phyloP scores from a whole-genome alignment of 148 eudicot species.

The Silene conica region DNA sequence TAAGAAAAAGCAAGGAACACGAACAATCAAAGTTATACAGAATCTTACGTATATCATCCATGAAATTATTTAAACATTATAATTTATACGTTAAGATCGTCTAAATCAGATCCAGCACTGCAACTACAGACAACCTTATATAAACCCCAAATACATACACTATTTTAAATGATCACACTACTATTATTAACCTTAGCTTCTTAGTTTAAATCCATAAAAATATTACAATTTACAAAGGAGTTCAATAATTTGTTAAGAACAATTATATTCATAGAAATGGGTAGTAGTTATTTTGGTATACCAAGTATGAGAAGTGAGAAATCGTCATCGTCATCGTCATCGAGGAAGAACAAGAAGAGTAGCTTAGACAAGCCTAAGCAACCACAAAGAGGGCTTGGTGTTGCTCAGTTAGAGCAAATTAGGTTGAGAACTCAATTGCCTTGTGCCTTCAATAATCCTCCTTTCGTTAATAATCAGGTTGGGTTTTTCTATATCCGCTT shows the following conservation, averaged over 20 bases:
- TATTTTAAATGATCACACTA: background rate
- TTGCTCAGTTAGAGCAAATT: conserved; percentile 80
- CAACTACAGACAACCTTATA: background rate
- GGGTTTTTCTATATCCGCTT: too few relatives aligned
- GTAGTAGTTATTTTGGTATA: conserved; percentile 43
- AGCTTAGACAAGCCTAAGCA: conserved; percentile 57
- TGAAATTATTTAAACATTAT: background rate
- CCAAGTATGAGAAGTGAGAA: conserved; percentile 41
- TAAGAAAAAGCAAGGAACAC: background rate
- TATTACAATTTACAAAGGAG: background rate
- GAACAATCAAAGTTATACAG: background rate
- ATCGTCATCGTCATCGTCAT: conserved; percentile 34
- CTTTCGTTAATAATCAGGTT: conserved; percentile 13
- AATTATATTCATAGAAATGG: conserved; percentile 32
- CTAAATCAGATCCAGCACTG: background rate
- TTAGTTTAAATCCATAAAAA: background rate
- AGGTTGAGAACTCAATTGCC: conserved; percentile 56
- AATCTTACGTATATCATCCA: background rate
- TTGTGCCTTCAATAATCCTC: conserved; percentile 18
- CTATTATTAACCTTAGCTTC: background rate
- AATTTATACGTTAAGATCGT: background rate
- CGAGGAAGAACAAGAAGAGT: conserved; percentile 54
- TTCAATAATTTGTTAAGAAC: background rate
- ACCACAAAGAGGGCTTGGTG: conserved; percentile 86
- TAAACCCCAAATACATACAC: background rate